Evolutionary conservation across 352 stramenopile species (phyloP).

Genomic region (Phytopythium delawarense): DNA sequence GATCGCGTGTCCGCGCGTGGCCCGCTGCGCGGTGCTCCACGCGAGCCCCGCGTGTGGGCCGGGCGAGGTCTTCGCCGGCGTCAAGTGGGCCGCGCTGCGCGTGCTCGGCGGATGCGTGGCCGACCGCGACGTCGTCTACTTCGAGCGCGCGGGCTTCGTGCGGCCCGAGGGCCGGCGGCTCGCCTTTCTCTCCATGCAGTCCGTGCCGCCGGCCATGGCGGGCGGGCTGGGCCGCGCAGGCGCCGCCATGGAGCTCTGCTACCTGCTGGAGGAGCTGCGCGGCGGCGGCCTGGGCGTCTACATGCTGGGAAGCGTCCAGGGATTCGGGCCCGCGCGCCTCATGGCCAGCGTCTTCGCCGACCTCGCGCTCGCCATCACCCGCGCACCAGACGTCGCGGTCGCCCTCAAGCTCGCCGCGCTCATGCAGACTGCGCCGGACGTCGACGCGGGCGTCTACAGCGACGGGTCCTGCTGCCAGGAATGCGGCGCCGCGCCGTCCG

Average conservation of each 20-base stretch:
- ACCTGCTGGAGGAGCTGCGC: conserved; percentile 35
- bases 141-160: conserved; percentile 34
- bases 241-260: conserved; percentile 27
- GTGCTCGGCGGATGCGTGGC: conserved; percentile 17
- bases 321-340: conserved; percentile 4
- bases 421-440: background rate
- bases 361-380: conserved; percentile 9
- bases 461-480: conserved; percentile 5
- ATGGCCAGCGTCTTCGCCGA: conserved; percentile 10
- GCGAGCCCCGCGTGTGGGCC: conserved; percentile 23
- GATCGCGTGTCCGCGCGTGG: conserved; percentile 27
- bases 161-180: conserved; percentile 21
- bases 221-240: conserved; percentile 21
- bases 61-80: conserved; percentile 28
- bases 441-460: background rate
- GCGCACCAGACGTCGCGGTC: conserved; percentile 9
- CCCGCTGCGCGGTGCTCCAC: conserved; percentile 36
- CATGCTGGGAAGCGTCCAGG: conserved; percentile 7
- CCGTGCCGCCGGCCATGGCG: conserved; percentile 27
- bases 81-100: conserved; percentile 39
- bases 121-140: conserved; percentile 45
- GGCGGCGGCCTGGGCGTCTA: conserved; percentile 22
- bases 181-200: conserved; percentile 44
- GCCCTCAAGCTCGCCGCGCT: conserved; percentile 11
- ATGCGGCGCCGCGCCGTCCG: background rate